These are phyloP conservation scores for Penicillium mononematosum DNA, from an alignment of 495 filamentous ascomycete species.

Conservation along the genomic window DNA sequence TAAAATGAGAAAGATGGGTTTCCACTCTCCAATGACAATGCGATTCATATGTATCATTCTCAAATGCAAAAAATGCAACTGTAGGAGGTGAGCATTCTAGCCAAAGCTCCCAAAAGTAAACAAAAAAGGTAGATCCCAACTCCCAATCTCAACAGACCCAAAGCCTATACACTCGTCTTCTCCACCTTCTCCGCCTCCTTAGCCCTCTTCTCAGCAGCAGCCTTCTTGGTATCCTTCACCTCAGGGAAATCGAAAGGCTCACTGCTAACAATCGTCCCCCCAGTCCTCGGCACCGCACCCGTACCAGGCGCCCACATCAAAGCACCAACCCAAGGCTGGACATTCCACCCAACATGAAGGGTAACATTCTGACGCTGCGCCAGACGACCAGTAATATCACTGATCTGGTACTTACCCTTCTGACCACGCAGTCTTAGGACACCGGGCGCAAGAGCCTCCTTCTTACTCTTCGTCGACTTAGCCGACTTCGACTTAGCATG, in stretches of 20 bases:
- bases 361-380: conserved; percentile 69
- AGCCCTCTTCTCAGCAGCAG: conserved; percentile 17
- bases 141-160: neutral
- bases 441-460: conserved; percentile 43
- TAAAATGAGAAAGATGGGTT: neutral
- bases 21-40: neutral
- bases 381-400: conserved; percentile 74
- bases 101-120: neutral
- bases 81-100: neutral
- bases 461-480: conserved; percentile 22
- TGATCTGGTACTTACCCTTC: conserved; percentile 91
- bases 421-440: conserved; percentile 72
- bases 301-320: conserved; percentile 69
- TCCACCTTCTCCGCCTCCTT: conserved; percentile 9
- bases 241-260: conserved; percentile 71
- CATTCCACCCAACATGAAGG: conserved; percentile 84
- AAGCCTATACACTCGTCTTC: conserved; percentile 8
- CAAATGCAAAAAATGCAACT: conserved; percentile 1
- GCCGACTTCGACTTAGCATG: conserved; percentile 15
- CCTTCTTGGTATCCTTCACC: conserved; percentile 54
- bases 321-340: conserved; percentile 94
- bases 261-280: conserved; percentile 64
- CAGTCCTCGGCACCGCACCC: conserved; percentile 54
- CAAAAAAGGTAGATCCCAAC: neutral
- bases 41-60: neutral